Evolutionary conservation across 2,329 filamentous ascomycete genomes (phyloP).

Genomic region (Cladosporium sp.): DNA sequence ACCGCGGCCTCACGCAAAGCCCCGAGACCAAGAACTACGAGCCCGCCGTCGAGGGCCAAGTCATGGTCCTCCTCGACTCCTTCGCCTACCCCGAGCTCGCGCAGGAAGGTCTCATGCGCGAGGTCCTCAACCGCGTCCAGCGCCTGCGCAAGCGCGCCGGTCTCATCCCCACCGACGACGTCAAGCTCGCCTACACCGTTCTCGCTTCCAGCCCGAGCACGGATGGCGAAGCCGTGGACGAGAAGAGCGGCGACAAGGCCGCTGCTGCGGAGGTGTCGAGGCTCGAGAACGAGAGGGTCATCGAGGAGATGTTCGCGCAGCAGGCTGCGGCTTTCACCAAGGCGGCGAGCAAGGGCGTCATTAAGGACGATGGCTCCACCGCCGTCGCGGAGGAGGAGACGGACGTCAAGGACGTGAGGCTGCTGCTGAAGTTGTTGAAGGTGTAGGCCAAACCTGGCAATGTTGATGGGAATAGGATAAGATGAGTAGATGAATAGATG

Average conservation of each 20-base stretch:
- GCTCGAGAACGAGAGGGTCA: slow-evolving; percentile 28
- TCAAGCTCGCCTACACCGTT: slow-evolving; percentile 89
- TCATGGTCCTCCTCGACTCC: slow-evolving; percentile 85
- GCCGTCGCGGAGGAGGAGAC: slow-evolving; percentile 77
- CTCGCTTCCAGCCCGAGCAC: slow-evolving; percentile 42
- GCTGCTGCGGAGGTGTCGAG: slow-evolving; percentile 26
- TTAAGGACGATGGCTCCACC: slow-evolving; percentile 30
- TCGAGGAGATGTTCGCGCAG: slow-evolving; percentile 33
- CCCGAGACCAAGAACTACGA: slow-evolving; percentile 70
- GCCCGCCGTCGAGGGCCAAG: slow-evolving; percentile 82
- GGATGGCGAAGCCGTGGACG: slow-evolving; percentile 19
- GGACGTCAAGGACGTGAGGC: slow-evolving; percentile 73
- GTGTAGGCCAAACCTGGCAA: slow-evolving; percentile 50
- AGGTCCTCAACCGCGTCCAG: slow-evolving; percentile 92
- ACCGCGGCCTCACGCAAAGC: slow-evolving; percentile 71
- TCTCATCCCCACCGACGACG: slow-evolving; percentile 84
- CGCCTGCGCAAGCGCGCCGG: slow-evolving; percentile 90
- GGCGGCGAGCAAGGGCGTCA: slow-evolving; percentile 30
- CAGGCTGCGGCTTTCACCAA: slow-evolving; percentile 33
- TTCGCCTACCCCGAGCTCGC: slow-evolving; percentile 79
- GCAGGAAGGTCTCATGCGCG: slow-evolving; percentile 82
- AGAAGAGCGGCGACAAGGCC: slow-evolving; percentile 17
- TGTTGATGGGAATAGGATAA: not conserved
- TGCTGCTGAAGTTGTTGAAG: slow-evolving; percentile 68
- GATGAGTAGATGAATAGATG: slow-evolving; percentile 12